These are phyloP conservation scores for Acer saccharum DNA, from an alignment of 345 rosid genomes.

Conservation along the genomic window DNA sequence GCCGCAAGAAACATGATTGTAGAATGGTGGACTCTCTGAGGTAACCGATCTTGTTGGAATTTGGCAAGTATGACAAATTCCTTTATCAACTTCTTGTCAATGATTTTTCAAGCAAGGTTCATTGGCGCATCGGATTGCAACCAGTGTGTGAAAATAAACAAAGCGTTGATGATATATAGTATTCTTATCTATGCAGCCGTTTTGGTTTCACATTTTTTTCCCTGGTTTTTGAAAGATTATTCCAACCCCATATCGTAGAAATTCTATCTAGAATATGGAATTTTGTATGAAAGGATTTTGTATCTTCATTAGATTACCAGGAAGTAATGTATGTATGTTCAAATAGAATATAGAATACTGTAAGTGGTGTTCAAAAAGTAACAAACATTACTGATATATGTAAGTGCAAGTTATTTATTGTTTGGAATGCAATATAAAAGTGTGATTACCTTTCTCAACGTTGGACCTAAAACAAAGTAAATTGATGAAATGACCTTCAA, in stretches of 20 bases:
- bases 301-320: background rate
- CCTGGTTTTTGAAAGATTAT: background rate
- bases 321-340: background rate
- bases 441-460: background rate
- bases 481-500: no score
- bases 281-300: conserved; percentile 16
- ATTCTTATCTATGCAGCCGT: background rate
- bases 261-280: no score
- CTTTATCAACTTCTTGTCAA: background rate
- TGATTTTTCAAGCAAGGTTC: background rate
- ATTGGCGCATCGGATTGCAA: background rate
- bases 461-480: no score
- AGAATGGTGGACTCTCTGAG: conserved; percentile 63
- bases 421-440: no score
- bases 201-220: background rate
- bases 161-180: background rate
- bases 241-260: background rate
- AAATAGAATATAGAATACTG: background rate
- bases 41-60: conserved; percentile 28
- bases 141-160: background rate
- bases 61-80: background rate
- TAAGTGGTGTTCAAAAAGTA: background rate
- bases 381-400: no score
- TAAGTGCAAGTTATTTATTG: no score
- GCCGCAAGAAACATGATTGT: conserved; percentile 84